Evolutionary conservation across 441 rosid species (phyloP).

Genomic region (Eruca vesicaria): DNA sequence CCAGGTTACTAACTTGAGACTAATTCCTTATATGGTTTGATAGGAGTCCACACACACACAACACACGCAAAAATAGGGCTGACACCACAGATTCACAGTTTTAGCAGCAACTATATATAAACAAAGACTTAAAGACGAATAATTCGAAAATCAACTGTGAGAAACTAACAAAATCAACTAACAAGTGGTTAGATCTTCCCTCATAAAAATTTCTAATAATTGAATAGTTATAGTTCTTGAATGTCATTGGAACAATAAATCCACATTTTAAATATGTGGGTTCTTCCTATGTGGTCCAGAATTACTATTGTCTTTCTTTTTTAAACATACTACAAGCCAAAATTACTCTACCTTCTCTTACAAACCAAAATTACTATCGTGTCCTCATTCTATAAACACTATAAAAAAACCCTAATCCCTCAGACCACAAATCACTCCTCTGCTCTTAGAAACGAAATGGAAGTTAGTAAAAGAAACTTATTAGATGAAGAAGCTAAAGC

Average conservation of each 20-base stretch:
- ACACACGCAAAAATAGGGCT: too few relatives aligned
- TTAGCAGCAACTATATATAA: background rate
- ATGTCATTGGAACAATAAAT: background rate
- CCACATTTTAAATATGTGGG: background rate
- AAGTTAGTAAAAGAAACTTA: background rate
- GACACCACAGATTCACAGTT: too few relatives aligned
- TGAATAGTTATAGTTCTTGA: background rate
- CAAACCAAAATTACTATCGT: background rate
- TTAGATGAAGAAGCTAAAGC: conserved; percentile 46
- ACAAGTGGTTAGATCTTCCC: background rate
- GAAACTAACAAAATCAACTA: too few relatives aligned
- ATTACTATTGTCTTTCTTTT: background rate
- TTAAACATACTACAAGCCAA: background rate
- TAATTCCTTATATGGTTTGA: background rate
- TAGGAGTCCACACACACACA: too few relatives aligned
- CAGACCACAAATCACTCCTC: background rate
- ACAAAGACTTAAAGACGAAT: background rate
- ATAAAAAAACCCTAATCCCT: background rate
- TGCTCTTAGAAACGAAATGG: background rate
- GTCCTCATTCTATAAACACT: background rate
- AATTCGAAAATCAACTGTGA: background rate
- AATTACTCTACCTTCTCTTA: background rate
- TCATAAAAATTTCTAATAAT: background rate
- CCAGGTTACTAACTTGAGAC: background rate
- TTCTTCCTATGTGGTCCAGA: background rate